Evolutionary conservation across 179 eudicot species (phyloP).

Genomic region (Beta corolliflora): DNA sequence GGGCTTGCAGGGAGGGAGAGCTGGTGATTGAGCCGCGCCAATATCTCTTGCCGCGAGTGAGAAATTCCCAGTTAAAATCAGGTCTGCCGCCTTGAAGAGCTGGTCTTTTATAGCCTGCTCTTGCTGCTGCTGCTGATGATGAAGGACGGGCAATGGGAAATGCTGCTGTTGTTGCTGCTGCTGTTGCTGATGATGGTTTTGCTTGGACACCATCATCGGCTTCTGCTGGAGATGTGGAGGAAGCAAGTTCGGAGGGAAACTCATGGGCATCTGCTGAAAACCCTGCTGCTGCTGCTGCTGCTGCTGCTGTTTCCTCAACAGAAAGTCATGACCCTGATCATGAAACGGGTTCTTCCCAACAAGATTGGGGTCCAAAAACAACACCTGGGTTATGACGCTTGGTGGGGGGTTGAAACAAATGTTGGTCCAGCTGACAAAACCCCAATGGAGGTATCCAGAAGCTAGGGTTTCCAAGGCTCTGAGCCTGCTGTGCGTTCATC

Average conservation of each 20-base stretch:
- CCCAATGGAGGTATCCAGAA: conserved; percentile 45
- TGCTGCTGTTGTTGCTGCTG: too few relatives aligned
- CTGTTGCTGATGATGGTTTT: conserved; percentile 37
- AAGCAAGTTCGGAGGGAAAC: conserved; percentile 27
- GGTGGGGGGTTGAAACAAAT: conserved; percentile 45
- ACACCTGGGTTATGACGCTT: conserved; percentile 61
- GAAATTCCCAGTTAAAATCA: conserved; percentile 66
- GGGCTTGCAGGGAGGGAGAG: conserved; percentile 77
- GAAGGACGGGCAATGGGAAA: conserved; percentile 22
- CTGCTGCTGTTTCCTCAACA: conserved; percentile 22
- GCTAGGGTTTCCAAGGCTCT: conserved; percentile 46
- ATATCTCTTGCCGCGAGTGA: conserved; percentile 99
- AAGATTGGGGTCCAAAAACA: conserved; percentile 22
- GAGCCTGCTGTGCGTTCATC: conserved; percentile 55
- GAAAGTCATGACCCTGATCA: conserved; percentile 38
- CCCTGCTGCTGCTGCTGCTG: conserved; percentile 40
- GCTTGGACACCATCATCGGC: conserved; percentile 41
- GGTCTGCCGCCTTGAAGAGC: conserved; percentile 81
- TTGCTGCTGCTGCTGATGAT: conserved; percentile 45
- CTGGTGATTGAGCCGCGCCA: conserved; percentile 99
- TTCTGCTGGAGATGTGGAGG: conserved; percentile 43
- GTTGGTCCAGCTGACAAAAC: conserved; percentile 45
- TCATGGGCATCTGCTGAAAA: conserved; percentile 27
- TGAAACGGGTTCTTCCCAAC: conserved; percentile 34
- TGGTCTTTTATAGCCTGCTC: conserved; percentile 74